phyloP scores from a whole-genome alignment of 2,329 filamentous ascomycete genomes.

The Escovopsis sp. region DNA sequence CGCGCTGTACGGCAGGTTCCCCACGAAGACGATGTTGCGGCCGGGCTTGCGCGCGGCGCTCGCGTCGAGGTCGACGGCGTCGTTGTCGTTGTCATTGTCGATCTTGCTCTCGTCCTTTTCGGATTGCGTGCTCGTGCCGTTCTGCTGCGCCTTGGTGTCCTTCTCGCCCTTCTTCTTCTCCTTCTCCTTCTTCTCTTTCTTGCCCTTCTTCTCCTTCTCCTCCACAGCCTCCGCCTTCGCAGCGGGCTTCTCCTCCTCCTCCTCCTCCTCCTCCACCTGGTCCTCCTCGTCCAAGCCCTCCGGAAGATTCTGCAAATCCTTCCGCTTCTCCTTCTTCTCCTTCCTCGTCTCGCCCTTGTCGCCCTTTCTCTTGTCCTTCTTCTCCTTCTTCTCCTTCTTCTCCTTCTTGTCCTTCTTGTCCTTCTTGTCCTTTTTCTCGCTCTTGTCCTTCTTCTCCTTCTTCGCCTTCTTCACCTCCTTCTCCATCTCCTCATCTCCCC shows the following conservation, averaged over 20 bases:
- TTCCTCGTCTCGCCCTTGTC: constrained; percentile 20
- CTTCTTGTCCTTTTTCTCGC: constrained; percentile 18
- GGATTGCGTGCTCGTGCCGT: constrained; percentile 7
- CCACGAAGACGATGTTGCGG: constrained; percentile 26
- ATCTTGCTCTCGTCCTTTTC: neutral
- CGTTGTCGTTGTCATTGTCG: constrained; percentile 2
- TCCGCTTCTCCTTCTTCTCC: constrained; percentile 27
- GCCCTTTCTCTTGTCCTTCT: constrained; percentile 12
- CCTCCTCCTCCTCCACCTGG: constrained; percentile 10
- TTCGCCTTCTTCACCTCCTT: constrained; percentile 5
- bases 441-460: too few species aligned
- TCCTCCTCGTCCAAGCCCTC: constrained; percentile 14
- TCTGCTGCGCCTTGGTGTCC: constrained; percentile 18
- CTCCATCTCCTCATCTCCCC: constrained; percentile 13
- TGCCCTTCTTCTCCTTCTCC: constrained; percentile 14
- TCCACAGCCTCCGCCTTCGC: constrained; percentile 6
- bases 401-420: constrained; percentile 20
- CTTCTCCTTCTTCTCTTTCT: constrained; percentile 22
- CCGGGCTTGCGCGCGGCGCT: constrained; percentile 10
- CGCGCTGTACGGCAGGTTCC: constrained; percentile 79
- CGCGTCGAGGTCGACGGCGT: constrained; percentile 7
- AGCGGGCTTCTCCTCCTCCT: constrained; percentile 8
- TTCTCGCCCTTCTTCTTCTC: constrained; percentile 18
- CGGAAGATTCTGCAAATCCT: constrained; percentile 23
- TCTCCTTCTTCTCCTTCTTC: too few species aligned